Evolutionary conservation across 1,139 yeast species (phyloP).

Genomic region (Hyphopichia burtonii): DNA sequence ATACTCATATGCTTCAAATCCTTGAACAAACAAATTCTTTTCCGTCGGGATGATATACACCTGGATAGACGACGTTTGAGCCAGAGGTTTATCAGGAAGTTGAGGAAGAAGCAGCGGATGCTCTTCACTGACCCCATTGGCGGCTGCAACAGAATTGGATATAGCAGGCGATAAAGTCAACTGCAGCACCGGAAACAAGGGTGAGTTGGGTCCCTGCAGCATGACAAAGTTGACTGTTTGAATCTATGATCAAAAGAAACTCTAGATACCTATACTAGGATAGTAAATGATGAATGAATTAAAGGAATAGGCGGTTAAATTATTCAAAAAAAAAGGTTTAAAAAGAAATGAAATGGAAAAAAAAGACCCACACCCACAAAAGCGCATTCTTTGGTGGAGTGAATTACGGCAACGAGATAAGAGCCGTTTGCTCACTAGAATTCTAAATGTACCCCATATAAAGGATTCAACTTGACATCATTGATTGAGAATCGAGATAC

Average conservation of each 20-base stretch:
- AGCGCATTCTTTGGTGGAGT: not conserved
- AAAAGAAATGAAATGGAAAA: not conserved
- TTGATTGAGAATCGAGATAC: too few species aligned
- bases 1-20: slow-evolving; percentile 68
- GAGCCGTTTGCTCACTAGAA: not conserved
- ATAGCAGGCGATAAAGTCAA: slow-evolving; percentile 15
- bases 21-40: slow-evolving; percentile 75
- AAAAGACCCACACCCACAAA: not conserved
- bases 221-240: not conserved
- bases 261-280: too few species aligned
- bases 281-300: not conserved
- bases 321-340: not conserved
- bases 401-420: not conserved
- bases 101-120: slow-evolving; percentile 27
- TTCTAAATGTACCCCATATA: too few species aligned
- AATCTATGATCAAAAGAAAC: too few species aligned
- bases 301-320: not conserved
- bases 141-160: slow-evolving; percentile 7
- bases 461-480: too few species aligned
- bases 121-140: slow-evolving; percentile 6
- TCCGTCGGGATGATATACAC: slow-evolving; percentile 70
- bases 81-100: slow-evolving; percentile 49
- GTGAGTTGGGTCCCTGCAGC: slow-evolving; percentile 22
- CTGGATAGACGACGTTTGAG: slow-evolving; percentile 48
- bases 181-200: slow-evolving; percentile 34